Conservation (phyloP, 306 rosid species). For the Mimosa pudica region DNA sequence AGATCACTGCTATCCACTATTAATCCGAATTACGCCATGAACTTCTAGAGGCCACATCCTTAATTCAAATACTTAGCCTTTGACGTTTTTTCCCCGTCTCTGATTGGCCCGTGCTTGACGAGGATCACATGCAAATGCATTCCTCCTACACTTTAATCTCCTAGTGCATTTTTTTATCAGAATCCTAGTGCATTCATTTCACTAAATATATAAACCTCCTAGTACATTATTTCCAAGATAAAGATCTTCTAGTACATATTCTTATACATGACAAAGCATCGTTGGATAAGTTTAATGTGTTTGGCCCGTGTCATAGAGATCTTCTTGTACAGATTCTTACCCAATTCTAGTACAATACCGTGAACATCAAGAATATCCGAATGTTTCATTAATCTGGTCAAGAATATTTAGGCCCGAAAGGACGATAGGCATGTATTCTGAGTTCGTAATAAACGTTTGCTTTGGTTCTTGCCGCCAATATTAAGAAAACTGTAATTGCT, state of each 20-base stretch:
- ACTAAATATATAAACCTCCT: too few relatives aligned
- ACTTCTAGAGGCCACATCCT: conserved; percentile 16
- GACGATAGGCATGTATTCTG: background rate
- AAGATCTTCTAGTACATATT: conserved; percentile 17
- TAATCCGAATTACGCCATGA: conserved; percentile 54
- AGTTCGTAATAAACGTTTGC: background rate
- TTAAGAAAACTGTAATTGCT: background rate
- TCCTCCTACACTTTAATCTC: conserved; percentile 17
- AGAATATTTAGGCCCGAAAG: conserved; percentile 1
- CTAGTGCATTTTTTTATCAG: background rate
- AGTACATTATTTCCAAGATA: too few relatives aligned
- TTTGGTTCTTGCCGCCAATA: background rate
- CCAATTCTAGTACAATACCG: background rate
- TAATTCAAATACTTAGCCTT: background rate
- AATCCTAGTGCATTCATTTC: too few relatives aligned
- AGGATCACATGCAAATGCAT: conserved; percentile 18
- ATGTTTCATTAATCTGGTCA: conserved; percentile 4
- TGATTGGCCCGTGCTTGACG: conserved; percentile 23
- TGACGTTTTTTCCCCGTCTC: background rate
- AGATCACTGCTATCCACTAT: conserved; percentile 65
- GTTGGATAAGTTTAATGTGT: conserved; percentile 18
- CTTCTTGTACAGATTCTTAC: too few relatives aligned
- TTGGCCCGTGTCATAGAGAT: conserved; percentile 29
- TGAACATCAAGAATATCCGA: conserved; percentile 16
- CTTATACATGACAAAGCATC: conserved; percentile 7